These are phyloP conservation scores for Solanum chaucha DNA, from an alignment of 257 asterid species.

Conservation along the genomic window DNA sequence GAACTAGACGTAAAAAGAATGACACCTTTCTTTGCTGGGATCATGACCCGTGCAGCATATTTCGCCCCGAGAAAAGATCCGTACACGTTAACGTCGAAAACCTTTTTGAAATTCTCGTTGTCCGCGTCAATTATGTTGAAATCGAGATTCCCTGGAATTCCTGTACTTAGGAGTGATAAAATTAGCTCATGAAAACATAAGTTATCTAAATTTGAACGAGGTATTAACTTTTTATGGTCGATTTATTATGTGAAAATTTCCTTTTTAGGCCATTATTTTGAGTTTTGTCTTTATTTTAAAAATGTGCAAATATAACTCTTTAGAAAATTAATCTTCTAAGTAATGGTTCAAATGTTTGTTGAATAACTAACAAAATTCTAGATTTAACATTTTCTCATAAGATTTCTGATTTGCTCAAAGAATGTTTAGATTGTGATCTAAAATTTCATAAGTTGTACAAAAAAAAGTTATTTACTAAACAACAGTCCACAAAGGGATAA, in stretches of 20 bases:
- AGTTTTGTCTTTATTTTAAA: neutral
- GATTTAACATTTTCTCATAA: neutral
- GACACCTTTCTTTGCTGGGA: slow-evolving; percentile 53
- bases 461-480: neutral
- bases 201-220: neutral
- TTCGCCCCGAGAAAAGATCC: slow-evolving; percentile 67
- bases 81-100: slow-evolving; percentile 55
- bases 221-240: neutral
- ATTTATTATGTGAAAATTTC: neutral
- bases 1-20: slow-evolving; percentile 52
- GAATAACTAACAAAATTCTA: neutral
- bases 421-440: neutral
- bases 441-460: neutral
- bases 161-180: slow-evolving; percentile 20
- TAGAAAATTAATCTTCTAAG: neutral
- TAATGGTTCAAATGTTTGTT: neutral
- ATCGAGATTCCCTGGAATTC: slow-evolving; percentile 46
- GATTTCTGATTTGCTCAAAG: neutral
- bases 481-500: neutral
- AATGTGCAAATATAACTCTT: neutral
- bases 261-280: neutral
- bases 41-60: slow-evolving; percentile 66
- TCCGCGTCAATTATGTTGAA: slow-evolving; percentile 36
- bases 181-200: neutral
- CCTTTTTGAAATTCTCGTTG: slow-evolving; percentile 44